Conservation (phyloP, 2,329 filamentous ascomycete genomes). For the Anthostomella pinea region DNA sequence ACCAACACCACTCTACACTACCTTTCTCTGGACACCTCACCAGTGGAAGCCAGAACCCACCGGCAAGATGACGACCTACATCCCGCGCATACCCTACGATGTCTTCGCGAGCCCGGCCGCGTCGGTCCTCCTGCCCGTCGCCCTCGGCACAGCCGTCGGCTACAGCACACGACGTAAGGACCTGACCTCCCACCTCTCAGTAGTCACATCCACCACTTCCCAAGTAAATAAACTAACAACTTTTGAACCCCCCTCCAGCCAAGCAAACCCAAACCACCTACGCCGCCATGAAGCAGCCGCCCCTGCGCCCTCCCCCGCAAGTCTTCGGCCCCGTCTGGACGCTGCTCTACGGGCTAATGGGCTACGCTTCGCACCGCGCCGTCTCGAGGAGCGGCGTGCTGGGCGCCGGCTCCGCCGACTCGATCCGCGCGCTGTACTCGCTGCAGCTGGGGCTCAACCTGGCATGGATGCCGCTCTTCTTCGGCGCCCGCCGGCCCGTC, state of each 20-base stretch:
- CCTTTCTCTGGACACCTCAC: too few species aligned
- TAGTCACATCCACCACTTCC: constrained; percentile 1
- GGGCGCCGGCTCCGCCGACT: constrained; percentile 33
- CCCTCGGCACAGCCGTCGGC: constrained; percentile 70
- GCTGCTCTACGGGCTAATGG: constrained; percentile 73
- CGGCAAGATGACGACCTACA: constrained; percentile 69
- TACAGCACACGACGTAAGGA: constrained; percentile 64
- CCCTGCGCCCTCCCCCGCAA: constrained; percentile 56
- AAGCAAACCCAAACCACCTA: constrained; percentile 61
- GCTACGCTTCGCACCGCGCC: constrained; percentile 81
- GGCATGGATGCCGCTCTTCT: constrained; percentile 91
- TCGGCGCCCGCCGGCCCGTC: constrained; percentile 69
- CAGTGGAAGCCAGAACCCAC: background rate
- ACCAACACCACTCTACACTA: too few species aligned
- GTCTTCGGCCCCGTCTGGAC: constrained; percentile 67
- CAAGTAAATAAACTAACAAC: too few species aligned
- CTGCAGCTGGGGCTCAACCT: constrained; percentile 83
- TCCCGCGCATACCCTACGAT: constrained; percentile 69
- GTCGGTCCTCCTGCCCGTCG: constrained; percentile 73
- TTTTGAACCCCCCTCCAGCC: constrained; percentile 41
- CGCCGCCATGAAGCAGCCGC: constrained; percentile 64
- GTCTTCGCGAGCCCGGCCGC: constrained; percentile 70
- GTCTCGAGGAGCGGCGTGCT: too few species aligned
- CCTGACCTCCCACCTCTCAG: too few species aligned
- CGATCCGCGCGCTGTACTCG: constrained; percentile 79